Percentiles rank a stretch among this genome's conserved stretches.
Evolutionary conservation across 306 rosid species (phyloP).

Genomic region (Pyrus bretschneideri): DNA sequence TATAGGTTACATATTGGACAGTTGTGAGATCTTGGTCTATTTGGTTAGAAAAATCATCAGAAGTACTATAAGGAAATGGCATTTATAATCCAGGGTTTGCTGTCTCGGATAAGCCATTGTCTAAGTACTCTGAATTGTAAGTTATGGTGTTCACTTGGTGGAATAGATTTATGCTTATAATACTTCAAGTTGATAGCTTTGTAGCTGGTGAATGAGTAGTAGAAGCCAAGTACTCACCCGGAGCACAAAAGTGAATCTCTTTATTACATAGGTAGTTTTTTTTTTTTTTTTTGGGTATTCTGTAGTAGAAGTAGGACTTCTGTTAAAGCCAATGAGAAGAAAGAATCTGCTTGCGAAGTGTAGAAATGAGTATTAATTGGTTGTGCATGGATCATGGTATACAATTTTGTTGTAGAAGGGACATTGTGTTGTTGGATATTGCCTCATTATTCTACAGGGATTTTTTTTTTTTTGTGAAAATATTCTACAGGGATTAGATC

Average conservation of each 20-base stretch:
- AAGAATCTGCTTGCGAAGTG: not conserved
- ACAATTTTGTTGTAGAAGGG: not conserved
- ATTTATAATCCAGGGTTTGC: not conserved
- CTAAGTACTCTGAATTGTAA: not conserved
- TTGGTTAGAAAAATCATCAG: not conserved
- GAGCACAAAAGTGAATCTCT: too few relatives aligned
- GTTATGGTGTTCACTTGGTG: not conserved
- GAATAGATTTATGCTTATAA: not conserved
- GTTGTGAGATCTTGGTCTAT: not conserved
- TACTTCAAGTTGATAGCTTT: not conserved
- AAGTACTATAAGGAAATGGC: not conserved
- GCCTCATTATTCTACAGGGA: constrained; percentile 5
- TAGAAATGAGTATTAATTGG: not conserved
- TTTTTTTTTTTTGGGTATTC: not conserved
- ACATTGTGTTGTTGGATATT: not conserved
- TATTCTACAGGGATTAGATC: constrained; percentile 1
- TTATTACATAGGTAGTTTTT: not conserved
- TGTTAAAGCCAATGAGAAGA: not conserved
- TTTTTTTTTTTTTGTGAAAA: too few relatives aligned
- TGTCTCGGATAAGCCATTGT: not conserved
- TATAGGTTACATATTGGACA: not conserved
- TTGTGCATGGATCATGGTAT: not conserved
- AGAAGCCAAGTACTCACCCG: too few relatives aligned
- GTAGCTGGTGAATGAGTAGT: not conserved
- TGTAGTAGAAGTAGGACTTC: not conserved